Base-by-base conservation (phyloP, 345 rosid genomes). In the Arabis hirsuta region DNA sequence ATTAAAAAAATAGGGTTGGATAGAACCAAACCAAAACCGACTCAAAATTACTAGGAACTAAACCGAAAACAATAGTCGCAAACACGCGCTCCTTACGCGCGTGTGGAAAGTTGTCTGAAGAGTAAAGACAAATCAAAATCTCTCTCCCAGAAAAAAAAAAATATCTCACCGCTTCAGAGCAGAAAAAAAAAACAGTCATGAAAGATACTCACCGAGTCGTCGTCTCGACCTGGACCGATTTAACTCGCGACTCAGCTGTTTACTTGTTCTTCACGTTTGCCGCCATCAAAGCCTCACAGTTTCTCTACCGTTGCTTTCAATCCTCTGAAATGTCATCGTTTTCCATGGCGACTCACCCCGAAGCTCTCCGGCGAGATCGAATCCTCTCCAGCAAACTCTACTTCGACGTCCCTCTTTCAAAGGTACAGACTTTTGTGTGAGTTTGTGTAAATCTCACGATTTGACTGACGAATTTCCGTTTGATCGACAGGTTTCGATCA, bases 331-430 rank as follows among this genome's bases (percentile, higher is more conserved):
- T 32, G 12, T 55, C 90, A 26, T 62, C 86, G 9, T 69, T 84
- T 7, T 45, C 79, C 0, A 32, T 78, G 58, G 41, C 67, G 9
- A 57, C 65, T 1, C 83, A 86, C 42, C 62, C 81, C 2, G 91
- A 76, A 44, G 76, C 88, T 57, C 83, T 83, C 70, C 87, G 88
- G 1, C 84, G 77, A 9, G 81, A 75, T 1, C 86, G 94, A 22
- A 88, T 94, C 20, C 83, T 83, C 39, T 80, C 90, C 53, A 91
- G 90, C 81, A 94, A 89, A 76, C 95, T 94, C 76, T 89, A 91
- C 81, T 71, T 84, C 75, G 81, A 87, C 39, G 72, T 84, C 31
- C 82, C 87, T 55, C 52, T 34, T 27, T 79, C 84, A 52, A 91
- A 88, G 92, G 97, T 84, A 63, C 46, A 51, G 9, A 12, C 9